phyloP scores from a whole-genome alignment of 2,329 filamentous ascomycete species.

The Elsinoe fawcettii region DNA sequence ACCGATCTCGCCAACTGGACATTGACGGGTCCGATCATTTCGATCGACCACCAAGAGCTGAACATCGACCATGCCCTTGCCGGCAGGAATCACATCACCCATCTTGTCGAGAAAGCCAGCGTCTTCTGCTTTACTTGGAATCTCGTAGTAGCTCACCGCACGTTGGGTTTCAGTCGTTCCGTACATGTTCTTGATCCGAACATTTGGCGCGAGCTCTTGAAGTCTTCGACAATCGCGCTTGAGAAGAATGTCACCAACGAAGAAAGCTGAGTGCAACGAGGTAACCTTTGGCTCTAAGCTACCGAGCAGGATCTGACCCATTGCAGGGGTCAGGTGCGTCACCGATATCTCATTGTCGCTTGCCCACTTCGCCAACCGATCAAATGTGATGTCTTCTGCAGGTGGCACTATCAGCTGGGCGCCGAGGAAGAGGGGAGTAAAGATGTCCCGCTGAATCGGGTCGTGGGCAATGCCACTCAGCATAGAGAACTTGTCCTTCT shows the following conservation, averaged over 20 bases:
- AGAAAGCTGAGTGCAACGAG: conserved; percentile 70
- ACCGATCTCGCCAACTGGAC: conserved; percentile 71
- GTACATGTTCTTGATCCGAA: conserved; percentile 75
- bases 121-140: conserved; percentile 58
- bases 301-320: conserved; percentile 91
- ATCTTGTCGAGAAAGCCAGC: conserved; percentile 56
- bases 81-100: conserved; percentile 72
- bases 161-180: conserved; percentile 80
- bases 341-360: conserved; percentile 64
- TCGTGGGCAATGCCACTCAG: conserved; percentile 74
- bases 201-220: conserved; percentile 67
- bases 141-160: conserved; percentile 74
- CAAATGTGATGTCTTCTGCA: conserved; percentile 77
- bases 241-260: conserved; percentile 84
- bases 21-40: conserved; percentile 58
- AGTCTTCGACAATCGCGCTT: conserved; percentile 71
- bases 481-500: conserved; percentile 70
- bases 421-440: conserved; percentile 82
- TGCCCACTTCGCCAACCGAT: conserved; percentile 85
- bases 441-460: conserved; percentile 65
- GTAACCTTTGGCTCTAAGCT: conserved; percentile 58
- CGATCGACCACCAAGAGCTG: conserved; percentile 79
- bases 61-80: conserved; percentile 79
- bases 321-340: conserved; percentile 87
- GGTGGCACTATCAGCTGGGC: conserved; percentile 71